These are phyloP conservation scores for Astragalus glycyphyllos DNA, from an alignment of 306 rosid species.

Conservation along the genomic window DNA sequence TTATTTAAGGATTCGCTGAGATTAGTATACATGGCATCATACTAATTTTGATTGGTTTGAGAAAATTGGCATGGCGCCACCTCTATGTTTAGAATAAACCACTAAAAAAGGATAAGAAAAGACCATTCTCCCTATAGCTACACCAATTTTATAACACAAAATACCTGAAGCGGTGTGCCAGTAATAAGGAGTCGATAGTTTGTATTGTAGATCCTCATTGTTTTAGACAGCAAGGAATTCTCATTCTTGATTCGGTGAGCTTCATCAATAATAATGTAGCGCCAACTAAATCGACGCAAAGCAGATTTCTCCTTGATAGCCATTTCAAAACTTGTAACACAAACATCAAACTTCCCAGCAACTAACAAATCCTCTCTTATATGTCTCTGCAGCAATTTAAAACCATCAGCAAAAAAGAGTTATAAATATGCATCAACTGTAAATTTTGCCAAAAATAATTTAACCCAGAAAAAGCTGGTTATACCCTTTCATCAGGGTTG, in stretches of 20 bases:
- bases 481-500: slow-evolving; percentile 96
- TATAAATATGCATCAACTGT: background rate
- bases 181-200: slow-evolving; percentile 96
- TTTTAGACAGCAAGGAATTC: slow-evolving; percentile 93
- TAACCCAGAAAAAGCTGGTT: slow-evolving; percentile 37
- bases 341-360: slow-evolving; percentile 97
- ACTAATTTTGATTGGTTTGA: slow-evolving; percentile 1
- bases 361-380: slow-evolving; percentile 87
- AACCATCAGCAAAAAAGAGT: slow-evolving; percentile 13
- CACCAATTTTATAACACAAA: background rate
- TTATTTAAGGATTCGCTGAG: slow-evolving; percentile 5
- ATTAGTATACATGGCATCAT: slow-evolving; percentile 3
- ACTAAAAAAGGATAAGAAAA: background rate
- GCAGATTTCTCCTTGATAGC: slow-evolving; percentile 93
- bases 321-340: slow-evolving; percentile 99
- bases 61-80: slow-evolving; percentile 28
- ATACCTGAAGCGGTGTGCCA: slow-evolving; percentile 98
- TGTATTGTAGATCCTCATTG: slow-evolving; percentile 91
- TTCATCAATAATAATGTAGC: slow-evolving; percentile 96
- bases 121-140: background rate
- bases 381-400: slow-evolving; percentile 64
- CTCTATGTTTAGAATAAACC: slow-evolving; percentile 13
- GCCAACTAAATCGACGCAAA: slow-evolving; percentile 98
- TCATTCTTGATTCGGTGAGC: slow-evolving; percentile 99
- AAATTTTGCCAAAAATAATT: slow-evolving; percentile 3